Evolutionary conservation across 1,284 basidiomycete genomes (phyloP).

Genomic region (Filobasidium uniguttulatum): DNA sequence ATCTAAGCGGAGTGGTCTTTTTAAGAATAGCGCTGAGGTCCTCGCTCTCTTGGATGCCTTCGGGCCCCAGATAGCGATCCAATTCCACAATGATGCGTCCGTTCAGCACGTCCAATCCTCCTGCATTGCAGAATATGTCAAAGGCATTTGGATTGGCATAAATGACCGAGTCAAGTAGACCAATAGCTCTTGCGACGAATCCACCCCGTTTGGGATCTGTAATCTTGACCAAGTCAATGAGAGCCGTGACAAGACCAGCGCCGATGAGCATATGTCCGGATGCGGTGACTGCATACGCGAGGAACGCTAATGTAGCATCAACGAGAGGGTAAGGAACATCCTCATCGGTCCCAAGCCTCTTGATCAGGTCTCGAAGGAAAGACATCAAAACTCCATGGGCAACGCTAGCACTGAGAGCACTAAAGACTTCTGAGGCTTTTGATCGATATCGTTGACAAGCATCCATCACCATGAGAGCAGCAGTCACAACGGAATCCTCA

Average conservation of each 20-base stretch:
- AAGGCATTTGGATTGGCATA: conserved; percentile 68
- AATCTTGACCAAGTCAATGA: conserved; percentile 77
- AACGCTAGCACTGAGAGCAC: conserved; percentile 84
- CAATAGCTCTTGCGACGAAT: conserved; percentile 49
- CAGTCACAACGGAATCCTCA: conserved; percentile 49
- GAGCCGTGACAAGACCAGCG: conserved; percentile 82
- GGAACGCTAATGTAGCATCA: conserved; percentile 71
- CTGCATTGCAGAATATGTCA: conserved; percentile 68
- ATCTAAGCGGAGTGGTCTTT: conserved; percentile 48
- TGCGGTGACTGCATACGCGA: conserved; percentile 75
- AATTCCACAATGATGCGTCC: conserved; percentile 59
- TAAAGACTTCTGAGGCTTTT: conserved; percentile 74
- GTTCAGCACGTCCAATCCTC: conserved; percentile 75
- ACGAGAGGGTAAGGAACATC: conserved; percentile 61
- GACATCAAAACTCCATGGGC: conserved; percentile 91
- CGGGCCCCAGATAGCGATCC: neutral
- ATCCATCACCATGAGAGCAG: conserved; percentile 77
- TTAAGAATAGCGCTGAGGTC: conserved; percentile 17
- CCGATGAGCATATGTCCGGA: conserved; percentile 81
- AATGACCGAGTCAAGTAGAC: conserved; percentile 80
- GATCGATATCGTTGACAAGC: conserved; percentile 71
- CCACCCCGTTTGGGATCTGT: conserved; percentile 49
- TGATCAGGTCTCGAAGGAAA: conserved; percentile 62
- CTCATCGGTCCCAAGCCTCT: conserved; percentile 49
- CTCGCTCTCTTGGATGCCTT: neutral